phyloP scores from a whole-genome alignment of 352 stramenopile genomes.

The Phytopythium oedochilum region DNA sequence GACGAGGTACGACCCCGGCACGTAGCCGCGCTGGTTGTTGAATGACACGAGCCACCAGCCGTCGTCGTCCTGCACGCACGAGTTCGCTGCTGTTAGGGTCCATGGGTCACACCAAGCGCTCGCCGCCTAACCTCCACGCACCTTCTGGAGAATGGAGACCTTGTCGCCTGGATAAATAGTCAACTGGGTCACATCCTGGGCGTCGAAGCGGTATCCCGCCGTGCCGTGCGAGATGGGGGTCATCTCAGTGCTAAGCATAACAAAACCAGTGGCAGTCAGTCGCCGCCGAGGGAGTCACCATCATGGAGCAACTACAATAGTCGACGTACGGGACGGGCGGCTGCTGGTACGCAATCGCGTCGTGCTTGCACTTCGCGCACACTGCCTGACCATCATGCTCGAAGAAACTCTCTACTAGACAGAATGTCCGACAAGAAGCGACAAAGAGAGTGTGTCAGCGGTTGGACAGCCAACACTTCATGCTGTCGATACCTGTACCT shows the following conservation, averaged over 20 bases:
- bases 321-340: slow-evolving; percentile 40
- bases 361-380: slow-evolving; percentile 76
- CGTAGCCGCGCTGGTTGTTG: slow-evolving; percentile 63
- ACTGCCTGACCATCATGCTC: slow-evolving; percentile 72
- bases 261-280: not conserved
- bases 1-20: slow-evolving; percentile 80
- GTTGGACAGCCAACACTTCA: not conserved
- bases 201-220: slow-evolving; percentile 71
- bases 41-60: slow-evolving; percentile 82
- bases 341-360: slow-evolving; percentile 49
- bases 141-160: slow-evolving; percentile 76
- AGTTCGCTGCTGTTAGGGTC: not conserved
- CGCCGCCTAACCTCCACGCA: slow-evolving; percentile 1
- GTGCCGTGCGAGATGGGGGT: slow-evolving; percentile 43
- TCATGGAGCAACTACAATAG: no score
- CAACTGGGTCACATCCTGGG: slow-evolving; percentile 79
- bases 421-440: slow-evolving; percentile 1
- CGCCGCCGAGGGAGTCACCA: no score
- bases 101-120: not conserved
- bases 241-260: slow-evolving; percentile 36
- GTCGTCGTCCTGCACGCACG: slow-evolving; percentile 49
- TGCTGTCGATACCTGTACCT: slow-evolving; percentile 23
- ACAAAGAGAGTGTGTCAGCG: not conserved
- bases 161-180: slow-evolving; percentile 79
- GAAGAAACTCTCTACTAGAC: slow-evolving; percentile 77